Percentiles rank a stretch among this genome's conserved stretches.
Evolutionary conservation across 441 rosid genomes (phyloP).

Genomic region (Erodium trifolium): DNA sequence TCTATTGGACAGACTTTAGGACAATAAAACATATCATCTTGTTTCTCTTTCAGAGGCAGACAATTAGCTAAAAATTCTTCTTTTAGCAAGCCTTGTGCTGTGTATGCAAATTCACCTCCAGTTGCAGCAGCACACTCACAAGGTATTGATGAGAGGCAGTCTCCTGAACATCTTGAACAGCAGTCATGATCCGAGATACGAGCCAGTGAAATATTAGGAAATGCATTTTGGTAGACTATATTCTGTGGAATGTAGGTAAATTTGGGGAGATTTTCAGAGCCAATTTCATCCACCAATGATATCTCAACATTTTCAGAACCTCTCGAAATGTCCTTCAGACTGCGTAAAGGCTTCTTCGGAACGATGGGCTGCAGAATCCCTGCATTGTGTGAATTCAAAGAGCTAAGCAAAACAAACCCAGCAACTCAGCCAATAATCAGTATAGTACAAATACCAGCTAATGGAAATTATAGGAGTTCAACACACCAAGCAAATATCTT

Average conservation of each 20-base stretch:
- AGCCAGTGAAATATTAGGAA: slow-evolving; percentile 54
- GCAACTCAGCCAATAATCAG: not conserved
- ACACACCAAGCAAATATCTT: not conserved
- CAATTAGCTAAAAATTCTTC: slow-evolving; percentile 55
- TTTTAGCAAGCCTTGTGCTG: slow-evolving; percentile 45
- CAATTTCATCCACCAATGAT: slow-evolving; percentile 46
- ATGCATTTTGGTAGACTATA: slow-evolving; percentile 53
- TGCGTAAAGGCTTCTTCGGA: slow-evolving; percentile 21
- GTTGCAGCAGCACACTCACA: slow-evolving; percentile 83
- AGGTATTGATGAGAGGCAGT: slow-evolving; percentile 63
- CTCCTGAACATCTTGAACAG: slow-evolving; percentile 59
- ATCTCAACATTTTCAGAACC: slow-evolving; percentile 59
- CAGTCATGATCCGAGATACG: slow-evolving; percentile 70
- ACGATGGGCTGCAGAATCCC: slow-evolving; percentile 12
- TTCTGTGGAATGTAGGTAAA: slow-evolving; percentile 63
- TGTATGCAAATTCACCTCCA: slow-evolving; percentile 78
- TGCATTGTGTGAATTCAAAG: not conserved
- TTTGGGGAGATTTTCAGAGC: slow-evolving; percentile 39
- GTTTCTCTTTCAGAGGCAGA: slow-evolving; percentile 34
- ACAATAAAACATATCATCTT: slow-evolving; percentile 46
- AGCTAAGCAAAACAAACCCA: not conserved
- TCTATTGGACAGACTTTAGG: slow-evolving; percentile 60
- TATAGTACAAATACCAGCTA: not conserved
- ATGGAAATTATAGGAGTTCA: not conserved
- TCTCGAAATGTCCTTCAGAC: slow-evolving; percentile 41